Percentiles rank a stretch among this genome's conserved stretches.
Evolutionary conservation across 2,329 filamentous ascomycete genomes (phyloP).

Genomic region (Penicillium griseofulvum): DNA sequence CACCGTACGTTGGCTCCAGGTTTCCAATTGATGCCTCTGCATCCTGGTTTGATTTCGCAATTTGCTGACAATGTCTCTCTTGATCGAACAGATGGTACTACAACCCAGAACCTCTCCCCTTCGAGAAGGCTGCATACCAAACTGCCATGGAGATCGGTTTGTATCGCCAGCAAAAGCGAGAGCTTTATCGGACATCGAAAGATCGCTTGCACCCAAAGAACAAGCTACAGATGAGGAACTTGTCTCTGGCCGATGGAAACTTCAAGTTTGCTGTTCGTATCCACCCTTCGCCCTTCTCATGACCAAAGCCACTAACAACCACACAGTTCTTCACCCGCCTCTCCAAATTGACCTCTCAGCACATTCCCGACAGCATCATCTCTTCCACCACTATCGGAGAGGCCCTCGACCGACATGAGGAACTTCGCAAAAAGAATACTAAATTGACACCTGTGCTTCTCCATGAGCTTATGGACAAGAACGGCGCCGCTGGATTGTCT

Average conservation of each 20-base stretch:
- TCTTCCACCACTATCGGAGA: constrained; percentile 54
- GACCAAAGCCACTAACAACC: constrained; percentile 8
- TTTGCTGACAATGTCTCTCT: background rate
- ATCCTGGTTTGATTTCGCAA: background rate
- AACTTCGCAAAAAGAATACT: constrained; percentile 3
- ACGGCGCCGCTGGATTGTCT: constrained; percentile 50
- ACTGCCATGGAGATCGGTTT: constrained; percentile 57
- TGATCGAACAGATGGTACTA: constrained; percentile 14
- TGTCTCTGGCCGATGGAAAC: constrained; percentile 56
- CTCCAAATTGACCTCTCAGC: constrained; percentile 75
- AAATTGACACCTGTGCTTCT: constrained; percentile 40
- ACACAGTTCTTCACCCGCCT: constrained; percentile 76
- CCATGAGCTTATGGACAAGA: constrained; percentile 54
- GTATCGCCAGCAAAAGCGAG: no score
- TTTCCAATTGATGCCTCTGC: background rate
- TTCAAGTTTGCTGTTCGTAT: constrained; percentile 72
- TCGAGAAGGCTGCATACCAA: constrained; percentile 48
- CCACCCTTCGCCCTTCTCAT: background rate
- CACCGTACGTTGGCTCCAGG: constrained; percentile 37
- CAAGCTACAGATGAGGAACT: constrained; percentile 22
- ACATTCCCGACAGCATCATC: constrained; percentile 69
- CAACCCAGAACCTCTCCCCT: constrained; percentile 1
- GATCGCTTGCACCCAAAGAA: constrained; percentile 7
- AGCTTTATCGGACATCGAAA: no score
- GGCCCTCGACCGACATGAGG: constrained; percentile 43